phyloP scores from a whole-genome alignment of 78 protist genomes.

The Bodo saltans region DNA sequence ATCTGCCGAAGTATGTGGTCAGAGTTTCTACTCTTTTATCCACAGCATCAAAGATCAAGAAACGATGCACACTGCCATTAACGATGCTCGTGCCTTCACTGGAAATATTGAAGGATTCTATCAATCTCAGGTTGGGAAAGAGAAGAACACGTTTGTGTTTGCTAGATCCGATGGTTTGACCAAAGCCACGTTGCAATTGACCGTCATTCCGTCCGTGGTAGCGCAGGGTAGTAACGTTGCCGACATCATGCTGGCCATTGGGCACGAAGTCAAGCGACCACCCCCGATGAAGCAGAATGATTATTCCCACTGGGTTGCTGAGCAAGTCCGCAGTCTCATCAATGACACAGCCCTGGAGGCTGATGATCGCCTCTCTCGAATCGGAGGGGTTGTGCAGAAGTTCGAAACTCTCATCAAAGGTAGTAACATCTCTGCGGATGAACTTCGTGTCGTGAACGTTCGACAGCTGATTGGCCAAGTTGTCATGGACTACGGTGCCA shows the following conservation, averaged over 20 bases:
- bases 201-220: neutral
- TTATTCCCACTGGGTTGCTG: neutral
- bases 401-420: neutral
- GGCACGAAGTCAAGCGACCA: neutral
- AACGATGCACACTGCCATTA: neutral
- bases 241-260: neutral
- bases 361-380: neutral
- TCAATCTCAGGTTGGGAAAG: neutral
- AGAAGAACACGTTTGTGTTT: neutral
- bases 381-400: neutral
- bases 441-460: neutral
- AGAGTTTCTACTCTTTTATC: neutral
- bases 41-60: neutral
- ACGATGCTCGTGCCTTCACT: neutral
- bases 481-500: neutral
- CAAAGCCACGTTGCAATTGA: neutral
- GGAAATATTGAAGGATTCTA: neutral
- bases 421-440: neutral
- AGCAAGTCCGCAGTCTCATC: neutral
- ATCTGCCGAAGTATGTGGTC: neutral
- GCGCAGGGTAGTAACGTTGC: neutral
- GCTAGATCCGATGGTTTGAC: neutral
- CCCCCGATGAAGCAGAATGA: neutral
- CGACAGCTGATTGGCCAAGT: neutral
- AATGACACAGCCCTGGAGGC: neutral